Evolutionary conservation across 306 rosid species (phyloP).

Genomic region (Ziziphus jujuba): DNA sequence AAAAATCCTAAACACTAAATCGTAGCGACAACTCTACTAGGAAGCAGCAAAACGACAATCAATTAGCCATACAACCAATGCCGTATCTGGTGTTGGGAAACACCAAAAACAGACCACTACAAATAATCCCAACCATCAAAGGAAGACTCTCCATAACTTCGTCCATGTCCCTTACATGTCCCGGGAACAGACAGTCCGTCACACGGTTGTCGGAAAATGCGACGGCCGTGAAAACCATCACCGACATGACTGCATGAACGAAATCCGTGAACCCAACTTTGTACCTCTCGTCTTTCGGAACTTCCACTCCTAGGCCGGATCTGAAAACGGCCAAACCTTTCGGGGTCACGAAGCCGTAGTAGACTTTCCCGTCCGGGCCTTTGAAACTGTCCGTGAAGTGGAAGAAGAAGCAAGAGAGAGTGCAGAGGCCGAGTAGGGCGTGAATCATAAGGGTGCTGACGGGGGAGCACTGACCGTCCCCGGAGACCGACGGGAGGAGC

Average conservation of each 20-base stretch:
- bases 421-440: slow-evolving; percentile 35
- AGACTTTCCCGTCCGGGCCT: slow-evolving; percentile 44
- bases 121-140: slow-evolving; percentile 53
- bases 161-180: slow-evolving; percentile 56
- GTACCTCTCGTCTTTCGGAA: slow-evolving; percentile 36
- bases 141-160: slow-evolving; percentile 70
- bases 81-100: slow-evolving; percentile 63
- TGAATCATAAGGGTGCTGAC: slow-evolving; percentile 44
- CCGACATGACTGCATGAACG: slow-evolving; percentile 69
- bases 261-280: slow-evolving; percentile 45
- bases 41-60: neutral
- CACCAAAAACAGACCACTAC: slow-evolving; percentile 60
- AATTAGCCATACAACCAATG: slow-evolving; percentile 56
- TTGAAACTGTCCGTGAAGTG: slow-evolving; percentile 59
- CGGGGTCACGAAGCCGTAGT: slow-evolving; percentile 56
- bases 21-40: too few species aligned
- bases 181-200: slow-evolving; percentile 50
- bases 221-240: slow-evolving; percentile 59
- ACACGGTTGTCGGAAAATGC: slow-evolving; percentile 65
- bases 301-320: slow-evolving; percentile 34
- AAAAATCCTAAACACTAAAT: too few species aligned
- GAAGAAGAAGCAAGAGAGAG: slow-evolving; percentile 67
- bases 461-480: slow-evolving; percentile 47
- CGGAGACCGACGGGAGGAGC: slow-evolving; percentile 62
- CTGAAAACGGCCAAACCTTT: slow-evolving; percentile 59